Base-by-base conservation (phyloP, 2,329 filamentous ascomycete genomes). In the Arthrobotrys pseudoclavata region DNA sequence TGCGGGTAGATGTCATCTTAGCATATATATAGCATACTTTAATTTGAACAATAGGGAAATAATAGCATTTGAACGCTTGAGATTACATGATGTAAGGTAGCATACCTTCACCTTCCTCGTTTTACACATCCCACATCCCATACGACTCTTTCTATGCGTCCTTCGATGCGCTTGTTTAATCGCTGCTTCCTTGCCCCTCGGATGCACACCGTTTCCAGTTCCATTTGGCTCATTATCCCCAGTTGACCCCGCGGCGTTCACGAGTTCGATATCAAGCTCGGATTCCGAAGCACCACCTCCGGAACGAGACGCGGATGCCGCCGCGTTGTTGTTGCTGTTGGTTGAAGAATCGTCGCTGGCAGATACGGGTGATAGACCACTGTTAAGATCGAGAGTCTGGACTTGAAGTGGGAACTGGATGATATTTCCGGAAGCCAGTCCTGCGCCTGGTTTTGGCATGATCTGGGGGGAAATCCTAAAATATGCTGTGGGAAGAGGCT, bases 41-140 rank as follows among this genome's bases (percentile, higher is more conserved):
- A 20, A 10, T 18, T 50, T 22, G 15, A 34, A n/a, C 12, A 34
- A 6, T 5, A 48, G 22, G 4, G 53, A 26, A 7, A 31, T 50
- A 50, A 22, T 61, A 50, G 26, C 31, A 47, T 26, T 67, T 34
- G 26, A 50, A 40, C 37, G 5, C n/a, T 52, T 4, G 31, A 29
- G 10, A 40, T 61, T 47, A 62, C 37, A 69, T 66, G 31, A 29
- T 52, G 37, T 13, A 52, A 15, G 12, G 40, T 52, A n/a, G 53
- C 60, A 55, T 77, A 77, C 74, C 67, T 77, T 77, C 67, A 77
- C 74, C 67, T 77, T 77, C 24, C 74, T 45, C 18, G 67, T 71
- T 42, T 77, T 77, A 63, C 74, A 77, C 74, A 77, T 77, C 26
- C 61, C 67, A 40, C 74, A 77, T 1, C 74, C 74, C 67, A 71